Evolutionary conservation across 2,329 filamentous ascomycete genomes (phyloP), one percentile per base, ranked within the genome.

Genomic region (Alternaria sp.): DNA sequence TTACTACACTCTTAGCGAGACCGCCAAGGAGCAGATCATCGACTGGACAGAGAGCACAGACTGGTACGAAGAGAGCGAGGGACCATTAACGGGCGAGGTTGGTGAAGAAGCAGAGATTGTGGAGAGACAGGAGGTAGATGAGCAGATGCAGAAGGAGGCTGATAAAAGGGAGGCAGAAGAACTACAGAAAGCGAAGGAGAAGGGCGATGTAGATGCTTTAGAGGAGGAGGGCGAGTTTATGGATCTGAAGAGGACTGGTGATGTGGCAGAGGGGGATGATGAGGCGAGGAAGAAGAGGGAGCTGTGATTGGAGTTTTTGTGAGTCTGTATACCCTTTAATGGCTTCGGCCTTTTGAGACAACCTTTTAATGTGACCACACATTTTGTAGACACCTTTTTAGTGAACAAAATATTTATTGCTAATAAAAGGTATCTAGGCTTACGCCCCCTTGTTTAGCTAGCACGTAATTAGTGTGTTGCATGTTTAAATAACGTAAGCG

Each of bases 1-100:
- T 1, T 94, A 92, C 69, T 85, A 86, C 61, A 82, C 81, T 54
- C 82, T 95, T 74, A 80, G 85, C n/a, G 83, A 87, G 49, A 82
- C 87, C 54, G 89, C 91, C 4, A 86, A 85, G 62, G 83, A 85
- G 60, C 76, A 89, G 70, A 85, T 95, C 51, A 83, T 85, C 4
- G 78, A 80, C 37, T 94, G 91, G 90, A 77, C 84, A 4, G 80
- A 79, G 44, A 87, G 85, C 48, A 83, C 86, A 3, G 45, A 61
- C n/a, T 92, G 89, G 89, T 91, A 91, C 62, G 82, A 88, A 71
- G 72, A 77, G 42, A 76, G 74, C 39, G 74, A 75, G 13, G 74
- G 73, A 0, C 66, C 67, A 3, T 58, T 67, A 56, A 65, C 58
- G 6, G 68, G 67, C 0, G 65, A 64, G 4, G 61, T 72, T 4